Evolutionary conservation across 495 filamentous ascomycete genomes (phyloP), one percentile per base, ranked within the genome.

Genomic region (Xanthoparmelia taractica): DNA sequence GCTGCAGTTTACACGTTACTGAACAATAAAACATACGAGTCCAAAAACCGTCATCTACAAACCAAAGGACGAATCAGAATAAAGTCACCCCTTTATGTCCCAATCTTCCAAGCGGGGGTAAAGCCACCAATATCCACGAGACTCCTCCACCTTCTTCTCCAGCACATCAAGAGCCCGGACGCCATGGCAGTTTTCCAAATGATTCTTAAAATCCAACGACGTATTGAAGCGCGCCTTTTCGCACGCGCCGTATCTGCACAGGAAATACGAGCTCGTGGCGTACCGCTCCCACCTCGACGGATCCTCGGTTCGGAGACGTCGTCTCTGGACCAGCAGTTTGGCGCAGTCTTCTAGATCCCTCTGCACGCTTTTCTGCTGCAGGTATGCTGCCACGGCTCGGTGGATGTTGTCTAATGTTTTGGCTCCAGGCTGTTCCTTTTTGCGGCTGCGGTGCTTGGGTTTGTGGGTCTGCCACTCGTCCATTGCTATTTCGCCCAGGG

Each of bases 391-490:
- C 23, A 50, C 47, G 5, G 47, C 47, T 29, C 47, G 27, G 4
- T 50, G 47, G 12, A 50, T 50, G 12, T 50, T n/a, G 27, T 27
- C 47, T 25, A 48, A 48, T 5, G 45, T 48, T 25, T 25, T 25
- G 45, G n/a, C 45, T 23, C 45, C 45, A n/a, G 8, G 45, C n/a
- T 48, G 45, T 27, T 23, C 12, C 10, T 48, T 10, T 13, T 25
- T n/a, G 23, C 23, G 45, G 10, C 45, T 13, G 45, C 45, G 45
- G 11, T 13, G 2, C 45, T 23, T 25, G 1, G 23, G 25, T 25
- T 18, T 18, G 13, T 65, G 31, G 29, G 34, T 47, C 27, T 65
- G 34, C 63, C 58, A 61, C 15, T 65, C 58, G 29, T 56, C 63
- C 33, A 65, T 17, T 4, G 13, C 33, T 4, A 65, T 23, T n/a